A percentile compares a stretch with the other conserved stretches of the same genome.
These are phyloP conservation scores for Colletotrichum shisoi DNA, from an alignment of 2,329 filamentous ascomycete genomes.

Conservation along the genomic window DNA sequence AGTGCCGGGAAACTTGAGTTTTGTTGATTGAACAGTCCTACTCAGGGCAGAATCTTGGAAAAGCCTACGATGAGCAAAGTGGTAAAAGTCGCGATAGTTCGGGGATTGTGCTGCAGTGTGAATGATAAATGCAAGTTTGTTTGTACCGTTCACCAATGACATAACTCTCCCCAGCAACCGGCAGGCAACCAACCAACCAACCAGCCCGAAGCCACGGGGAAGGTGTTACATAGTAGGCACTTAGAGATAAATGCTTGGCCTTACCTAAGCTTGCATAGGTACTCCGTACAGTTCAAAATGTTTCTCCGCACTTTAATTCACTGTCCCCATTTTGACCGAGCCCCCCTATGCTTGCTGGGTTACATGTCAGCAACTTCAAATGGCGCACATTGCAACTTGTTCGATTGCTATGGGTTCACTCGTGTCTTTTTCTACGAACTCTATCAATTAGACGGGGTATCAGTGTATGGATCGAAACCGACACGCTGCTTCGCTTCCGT, in stretches of 20 bases:
- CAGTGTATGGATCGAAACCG: conserved; percentile 66
- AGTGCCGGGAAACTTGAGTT: not conserved
- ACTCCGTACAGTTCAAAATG: conserved; percentile 2
- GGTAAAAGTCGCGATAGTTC: conserved; percentile 1
- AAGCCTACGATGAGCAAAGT: not conserved
- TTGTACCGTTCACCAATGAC: conserved; percentile 33
- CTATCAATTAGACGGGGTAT: conserved; percentile 45
- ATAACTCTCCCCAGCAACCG: conserved; percentile 36
- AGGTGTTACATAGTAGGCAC: not conserved
- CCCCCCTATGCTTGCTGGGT: not conserved
- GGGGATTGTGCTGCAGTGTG: not conserved
- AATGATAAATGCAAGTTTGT: conserved; percentile 7
- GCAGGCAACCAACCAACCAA: conserved; percentile 18
- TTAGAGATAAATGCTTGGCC: not conserved
- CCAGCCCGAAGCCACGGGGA: conserved; percentile 1
- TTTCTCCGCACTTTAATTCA: not conserved
- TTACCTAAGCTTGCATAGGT: not conserved
- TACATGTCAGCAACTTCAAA: not conserved
- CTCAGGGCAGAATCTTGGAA: not conserved
- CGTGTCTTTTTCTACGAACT: not conserved
- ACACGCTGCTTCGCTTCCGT: conserved; percentile 58
- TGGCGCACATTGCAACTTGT: too few species aligned
- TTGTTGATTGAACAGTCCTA: not conserved
- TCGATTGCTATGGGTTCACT: not conserved
- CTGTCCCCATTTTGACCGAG: not conserved